Conservation (phyloP, 768 basidiomycete genomes). For the Lactifluus piperatus region DNA sequence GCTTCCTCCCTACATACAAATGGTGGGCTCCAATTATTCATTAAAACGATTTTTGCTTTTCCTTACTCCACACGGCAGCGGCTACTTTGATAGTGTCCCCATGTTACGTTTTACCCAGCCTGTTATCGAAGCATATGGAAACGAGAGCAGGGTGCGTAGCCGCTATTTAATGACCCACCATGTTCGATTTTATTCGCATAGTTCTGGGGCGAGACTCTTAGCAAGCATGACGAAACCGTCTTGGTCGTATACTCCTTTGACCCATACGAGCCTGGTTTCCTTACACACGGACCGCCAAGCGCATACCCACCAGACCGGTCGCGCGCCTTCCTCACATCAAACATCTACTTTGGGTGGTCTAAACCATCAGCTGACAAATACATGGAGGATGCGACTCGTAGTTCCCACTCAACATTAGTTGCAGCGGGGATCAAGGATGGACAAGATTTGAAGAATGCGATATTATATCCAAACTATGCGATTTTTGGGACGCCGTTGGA, state of each 20-base stretch:
- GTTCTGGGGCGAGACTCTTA: conserved; percentile 38
- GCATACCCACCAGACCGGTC: conserved; percentile 20
- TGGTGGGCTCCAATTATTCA: background rate
- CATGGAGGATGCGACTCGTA: background rate
- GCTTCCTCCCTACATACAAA: conserved; percentile 24
- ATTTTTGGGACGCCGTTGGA: background rate
- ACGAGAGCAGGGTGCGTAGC: conserved; percentile 2
- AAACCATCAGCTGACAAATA: conserved; percentile 30
- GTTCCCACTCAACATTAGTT: background rate
- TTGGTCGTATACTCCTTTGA: conserved; percentile 33
- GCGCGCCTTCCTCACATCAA: background rate
- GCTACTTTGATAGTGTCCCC: background rate
- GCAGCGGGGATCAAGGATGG: background rate
- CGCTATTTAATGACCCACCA: background rate
- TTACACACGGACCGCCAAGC: conserved; percentile 14
- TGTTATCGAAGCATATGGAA: background rate
- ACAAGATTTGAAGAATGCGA: background rate
- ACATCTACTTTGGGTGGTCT: conserved; percentile 35
- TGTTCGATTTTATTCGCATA: conserved; percentile 17
- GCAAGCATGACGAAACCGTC: conserved; percentile 30
- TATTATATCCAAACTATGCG: background rate
- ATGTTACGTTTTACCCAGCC: background rate
- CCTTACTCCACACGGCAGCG: conserved; percentile 11
- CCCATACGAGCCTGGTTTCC: background rate
- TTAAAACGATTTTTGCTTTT: background rate